These are phyloP conservation scores for Fusarium ambrosium DNA, from an alignment of 2,329 filamentous ascomycete genomes.

Conservation along the genomic window DNA sequence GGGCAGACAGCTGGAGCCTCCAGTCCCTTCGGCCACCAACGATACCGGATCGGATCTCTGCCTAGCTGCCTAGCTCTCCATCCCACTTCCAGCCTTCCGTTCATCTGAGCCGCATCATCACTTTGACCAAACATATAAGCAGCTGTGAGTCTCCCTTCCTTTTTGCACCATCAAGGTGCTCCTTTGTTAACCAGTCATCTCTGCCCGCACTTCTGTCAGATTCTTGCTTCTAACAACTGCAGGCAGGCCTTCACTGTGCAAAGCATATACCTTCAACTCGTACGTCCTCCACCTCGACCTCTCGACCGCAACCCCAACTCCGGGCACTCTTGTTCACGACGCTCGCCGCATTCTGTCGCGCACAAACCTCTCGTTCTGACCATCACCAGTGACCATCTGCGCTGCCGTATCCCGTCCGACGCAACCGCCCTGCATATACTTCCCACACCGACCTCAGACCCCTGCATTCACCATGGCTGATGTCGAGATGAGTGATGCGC, in stretches of 20 bases:
- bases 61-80: conserved; percentile 32
- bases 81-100: conserved; percentile 25
- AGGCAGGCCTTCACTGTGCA: conserved; percentile 12
- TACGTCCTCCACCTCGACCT: conserved; percentile 28
- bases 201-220: neutral
- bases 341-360: neutral
- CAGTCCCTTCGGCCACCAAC: neutral
- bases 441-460: conserved; percentile 7
- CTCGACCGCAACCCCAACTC: conserved; percentile 13
- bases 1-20: neutral
- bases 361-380: conserved; percentile 9
- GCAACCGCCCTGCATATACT: neutral
- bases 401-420: neutral
- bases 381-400: conserved; percentile 7
- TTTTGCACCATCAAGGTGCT: conserved; percentile 37
- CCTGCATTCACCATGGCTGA: conserved; percentile 78
- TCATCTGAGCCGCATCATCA: conserved; percentile 38
- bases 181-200: neutral
- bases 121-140: conserved; percentile 11
- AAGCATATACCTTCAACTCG: conserved; percentile 15
- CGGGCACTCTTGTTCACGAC: neutral
- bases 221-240: conserved; percentile 18
- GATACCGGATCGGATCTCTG: conserved; percentile 12
- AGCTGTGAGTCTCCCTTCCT: conserved; percentile 9
- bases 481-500: conserved; percentile 95